phyloP scores from a whole-genome alignment of 2,329 filamentous ascomycete genomes.

The Ophiostoma himal-ulmi region DNA sequence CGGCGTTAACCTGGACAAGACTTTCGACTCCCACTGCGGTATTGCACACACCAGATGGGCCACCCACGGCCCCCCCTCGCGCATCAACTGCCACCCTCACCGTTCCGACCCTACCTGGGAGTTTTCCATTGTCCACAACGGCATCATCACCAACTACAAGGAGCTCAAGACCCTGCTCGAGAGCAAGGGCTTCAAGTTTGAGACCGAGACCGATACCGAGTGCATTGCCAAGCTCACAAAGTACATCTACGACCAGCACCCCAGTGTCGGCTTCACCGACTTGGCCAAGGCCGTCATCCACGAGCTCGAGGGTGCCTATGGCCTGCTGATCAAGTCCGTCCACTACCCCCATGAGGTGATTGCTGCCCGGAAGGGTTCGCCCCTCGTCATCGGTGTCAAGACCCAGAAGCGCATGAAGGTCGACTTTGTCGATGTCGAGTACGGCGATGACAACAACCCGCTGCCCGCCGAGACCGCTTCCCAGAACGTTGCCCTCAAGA shows the following conservation, averaged over 20 bases:
- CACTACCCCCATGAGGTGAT: constrained; percentile 98
- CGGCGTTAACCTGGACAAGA: constrained; percentile 79
- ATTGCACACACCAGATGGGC: constrained; percentile 99
- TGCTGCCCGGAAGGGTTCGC: constrained; percentile 96
- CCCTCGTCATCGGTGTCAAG: constrained; percentile 92
- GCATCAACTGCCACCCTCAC: constrained; percentile 96
- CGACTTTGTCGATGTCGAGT: constrained; percentile 98
- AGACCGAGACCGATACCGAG: constrained; percentile 98
- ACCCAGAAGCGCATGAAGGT: constrained; percentile 99
- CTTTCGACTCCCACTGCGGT: constrained; percentile 96
- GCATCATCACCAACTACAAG: constrained; percentile 99
- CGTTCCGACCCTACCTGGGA: constrained; percentile 93
- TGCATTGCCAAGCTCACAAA: constrained; percentile 99
- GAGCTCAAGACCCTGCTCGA: constrained; percentile 90
- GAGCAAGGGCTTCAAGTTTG: constrained; percentile 95
- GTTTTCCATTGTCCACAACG: constrained; percentile 97
- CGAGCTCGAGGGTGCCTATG: constrained; percentile 96
- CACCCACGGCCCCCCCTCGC: constrained; percentile 90
- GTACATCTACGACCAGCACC: constrained; percentile 94
- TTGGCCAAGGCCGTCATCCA: constrained; percentile 96
- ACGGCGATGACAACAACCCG: constrained; percentile 74
- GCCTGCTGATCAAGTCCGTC: constrained; percentile 94
- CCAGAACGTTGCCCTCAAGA: constrained; percentile 95
- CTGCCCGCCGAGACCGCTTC: constrained; percentile 91
- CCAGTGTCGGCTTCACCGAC: constrained; percentile 86